Percentiles rank a stretch among this genome's conserved stretches.
Evolutionary conservation across 2,329 filamentous ascomycete genomes (phyloP).

Genomic region (Epichloe scottii): DNA sequence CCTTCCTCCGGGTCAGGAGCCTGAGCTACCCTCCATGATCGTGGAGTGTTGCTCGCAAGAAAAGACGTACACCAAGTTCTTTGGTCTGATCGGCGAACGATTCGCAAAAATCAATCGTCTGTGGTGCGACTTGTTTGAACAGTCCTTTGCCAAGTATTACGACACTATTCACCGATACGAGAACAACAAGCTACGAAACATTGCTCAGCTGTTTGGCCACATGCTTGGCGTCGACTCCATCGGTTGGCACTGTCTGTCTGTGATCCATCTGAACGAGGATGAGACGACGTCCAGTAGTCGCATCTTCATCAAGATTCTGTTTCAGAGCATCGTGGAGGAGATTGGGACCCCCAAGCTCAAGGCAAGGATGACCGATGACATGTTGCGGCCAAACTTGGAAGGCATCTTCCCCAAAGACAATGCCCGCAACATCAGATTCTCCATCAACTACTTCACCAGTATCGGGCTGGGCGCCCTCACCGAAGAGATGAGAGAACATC

Average conservation of each 20-base stretch:
- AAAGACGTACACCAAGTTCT: slow-evolving; percentile 95
- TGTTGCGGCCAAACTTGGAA: slow-evolving; percentile 63
- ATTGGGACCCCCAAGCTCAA: slow-evolving; percentile 73
- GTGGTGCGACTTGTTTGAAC: slow-evolving; percentile 88
- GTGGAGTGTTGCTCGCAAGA: slow-evolving; percentile 96
- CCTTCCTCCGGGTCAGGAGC: slow-evolving; percentile 73
- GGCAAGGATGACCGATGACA: slow-evolving; percentile 64
- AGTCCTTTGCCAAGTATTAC: slow-evolving; percentile 85
- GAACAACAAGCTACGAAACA: slow-evolving; percentile 87
- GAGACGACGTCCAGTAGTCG: slow-evolving; percentile 93
- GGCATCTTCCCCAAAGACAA: slow-evolving; percentile 87
- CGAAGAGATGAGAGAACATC: slow-evolving; percentile 83
- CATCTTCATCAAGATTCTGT: slow-evolving; percentile 97
- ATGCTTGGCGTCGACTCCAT: slow-evolving; percentile 79
- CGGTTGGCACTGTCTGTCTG: slow-evolving; percentile 78
- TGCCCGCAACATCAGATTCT: slow-evolving; percentile 82
- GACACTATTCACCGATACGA: slow-evolving; percentile 96
- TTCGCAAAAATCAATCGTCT: slow-evolving; percentile 93
- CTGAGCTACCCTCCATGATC: slow-evolving; percentile 90
- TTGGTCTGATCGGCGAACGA: slow-evolving; percentile 83
- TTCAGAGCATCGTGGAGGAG: slow-evolving; percentile 81
- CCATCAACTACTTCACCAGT: slow-evolving; percentile 98
- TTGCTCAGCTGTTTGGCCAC: slow-evolving; percentile 89
- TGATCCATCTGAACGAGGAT: slow-evolving; percentile 86
- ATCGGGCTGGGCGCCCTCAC: slow-evolving; percentile 93